These are phyloP conservation scores for Capronia americana DNA, from an alignment of 2,329 filamentous ascomycete species.

Conservation along the genomic window DNA sequence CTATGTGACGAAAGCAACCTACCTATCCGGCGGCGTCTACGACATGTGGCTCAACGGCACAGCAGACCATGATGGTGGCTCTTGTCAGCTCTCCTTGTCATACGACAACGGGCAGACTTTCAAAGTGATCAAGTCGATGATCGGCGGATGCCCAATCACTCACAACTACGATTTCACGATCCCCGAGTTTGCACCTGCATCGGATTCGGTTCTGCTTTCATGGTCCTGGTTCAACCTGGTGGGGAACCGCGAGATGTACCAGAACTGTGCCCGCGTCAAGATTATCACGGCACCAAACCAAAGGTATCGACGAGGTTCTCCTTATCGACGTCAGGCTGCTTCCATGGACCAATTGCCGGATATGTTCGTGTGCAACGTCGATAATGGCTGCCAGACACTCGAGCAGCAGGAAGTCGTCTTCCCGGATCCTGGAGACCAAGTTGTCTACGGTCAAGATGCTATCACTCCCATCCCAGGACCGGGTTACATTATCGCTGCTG, in stretches of 20 bases:
- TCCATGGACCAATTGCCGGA: conserved; percentile 64
- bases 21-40: conserved; percentile 66
- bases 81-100: conserved; percentile 76
- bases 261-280: conserved; percentile 78
- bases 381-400: conserved; percentile 63
- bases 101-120: conserved; percentile 75
- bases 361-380: conserved; percentile 75
- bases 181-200: conserved; percentile 65
- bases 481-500: conserved; percentile 24
- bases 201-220: conserved; percentile 68
- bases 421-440: conserved; percentile 68
- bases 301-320: conserved; percentile 24
- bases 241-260: conserved; percentile 85
- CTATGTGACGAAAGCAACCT: conserved; percentile 65
- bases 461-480: conserved; percentile 30
- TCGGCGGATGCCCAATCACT: conserved; percentile 62
- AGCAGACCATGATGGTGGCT: conserved; percentile 71
- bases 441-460: conserved; percentile 48
- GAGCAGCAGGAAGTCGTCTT: conserved; percentile 67
- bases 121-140: conserved; percentile 70
- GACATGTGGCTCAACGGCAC: conserved; percentile 69
- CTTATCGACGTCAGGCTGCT: conserved; percentile 27
- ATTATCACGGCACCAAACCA: conserved; percentile 51
- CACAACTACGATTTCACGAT: conserved; percentile 70
- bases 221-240: conserved; percentile 81